Base-by-base conservation (phyloP, 2,329 filamentous ascomycete genomes). In the Hypoxylon sp. region DNA sequence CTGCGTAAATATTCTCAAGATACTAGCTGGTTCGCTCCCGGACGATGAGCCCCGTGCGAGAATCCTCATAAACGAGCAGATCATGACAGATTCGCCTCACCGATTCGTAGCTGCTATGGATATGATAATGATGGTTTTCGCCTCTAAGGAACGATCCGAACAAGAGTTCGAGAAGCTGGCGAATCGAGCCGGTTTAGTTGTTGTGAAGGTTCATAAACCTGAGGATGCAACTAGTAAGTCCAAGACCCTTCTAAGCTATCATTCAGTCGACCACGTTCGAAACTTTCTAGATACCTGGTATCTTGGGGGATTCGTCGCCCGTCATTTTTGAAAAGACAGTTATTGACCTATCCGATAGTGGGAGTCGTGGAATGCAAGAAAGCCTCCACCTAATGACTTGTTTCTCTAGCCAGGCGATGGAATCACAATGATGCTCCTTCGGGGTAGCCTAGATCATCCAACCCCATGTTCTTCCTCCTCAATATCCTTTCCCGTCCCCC, bases 1-100 rank as follows among this genome's bases (percentile, higher is more conserved):
- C n/a, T 36, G 32, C 32, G 19, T 36, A 16, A 36, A 36, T 5
- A 23, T 36, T n/a, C 32, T 36, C 32, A 36, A 36, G 19, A 36
- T 36, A 11, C 19, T 36, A 19, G 32, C 32, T 2, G 32, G 23
- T 8, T 11, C 32, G 5, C 19, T 36, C 5, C 32, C 19, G 3
- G 32, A 16, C 17, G 32, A 36, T 13, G 32, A 36, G 8, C 32
- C 32, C n/a, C 32, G 32, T 19, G 32, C 32, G 2, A 16, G 32
- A 12, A 11, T 36, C 19, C 19, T 36, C 11, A 36, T 36, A 7
- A 36, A 36, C 3, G 32, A 36, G 5, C 32, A 36, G 32, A 36
- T 36, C 19, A 36, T 20, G 17, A 21, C 32, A 2, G 32, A 36
- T 7, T 16, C 20, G 5, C 32, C 32, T 3, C 20, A 16, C 5